Evolutionary conservation across 2,329 filamentous ascomycete species (phyloP).

Genomic region (Periconia macrospinosa): DNA sequence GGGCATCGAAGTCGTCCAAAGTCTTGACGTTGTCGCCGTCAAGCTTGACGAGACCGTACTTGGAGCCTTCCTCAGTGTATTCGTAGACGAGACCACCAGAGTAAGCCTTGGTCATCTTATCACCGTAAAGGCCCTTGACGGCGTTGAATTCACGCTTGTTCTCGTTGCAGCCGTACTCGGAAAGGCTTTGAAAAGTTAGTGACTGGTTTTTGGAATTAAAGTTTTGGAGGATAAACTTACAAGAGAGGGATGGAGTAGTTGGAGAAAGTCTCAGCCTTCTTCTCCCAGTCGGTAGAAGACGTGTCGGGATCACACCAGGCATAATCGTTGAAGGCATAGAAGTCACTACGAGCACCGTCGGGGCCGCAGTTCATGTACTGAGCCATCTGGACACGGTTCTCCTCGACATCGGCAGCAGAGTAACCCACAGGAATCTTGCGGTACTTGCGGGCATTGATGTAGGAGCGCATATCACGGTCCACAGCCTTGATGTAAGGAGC

Average conservation of each 20-base stretch:
- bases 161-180: constrained; percentile 88
- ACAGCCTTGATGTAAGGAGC: constrained; percentile 74
- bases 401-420: constrained; percentile 81
- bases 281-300: constrained; percentile 74
- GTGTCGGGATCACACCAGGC: constrained; percentile 77
- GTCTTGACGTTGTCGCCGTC: constrained; percentile 58
- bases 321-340: constrained; percentile 89
- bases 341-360: constrained; percentile 82
- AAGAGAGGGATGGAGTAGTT: constrained; percentile 89
- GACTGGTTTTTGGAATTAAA: not conserved
- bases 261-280: constrained; percentile 85
- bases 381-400: constrained; percentile 85
- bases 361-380: constrained; percentile 91
- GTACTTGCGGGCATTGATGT: constrained; percentile 70
- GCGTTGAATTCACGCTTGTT: constrained; percentile 83
- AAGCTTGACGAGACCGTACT: constrained; percentile 72
- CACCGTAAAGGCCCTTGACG: constrained; percentile 75
- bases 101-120: constrained; percentile 85
- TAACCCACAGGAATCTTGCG: constrained; percentile 76
- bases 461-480: constrained; percentile 78
- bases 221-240: constrained; percentile 35
- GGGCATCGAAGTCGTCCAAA: constrained; percentile 63
- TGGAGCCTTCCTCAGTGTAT: constrained; percentile 71
- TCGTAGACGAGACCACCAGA: constrained; percentile 97
- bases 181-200: constrained; percentile 59